These are phyloP conservation scores for Sclerotinia spermophila DNA, from an alignment of 2,329 filamentous ascomycete genomes.

Conservation along the genomic window DNA sequence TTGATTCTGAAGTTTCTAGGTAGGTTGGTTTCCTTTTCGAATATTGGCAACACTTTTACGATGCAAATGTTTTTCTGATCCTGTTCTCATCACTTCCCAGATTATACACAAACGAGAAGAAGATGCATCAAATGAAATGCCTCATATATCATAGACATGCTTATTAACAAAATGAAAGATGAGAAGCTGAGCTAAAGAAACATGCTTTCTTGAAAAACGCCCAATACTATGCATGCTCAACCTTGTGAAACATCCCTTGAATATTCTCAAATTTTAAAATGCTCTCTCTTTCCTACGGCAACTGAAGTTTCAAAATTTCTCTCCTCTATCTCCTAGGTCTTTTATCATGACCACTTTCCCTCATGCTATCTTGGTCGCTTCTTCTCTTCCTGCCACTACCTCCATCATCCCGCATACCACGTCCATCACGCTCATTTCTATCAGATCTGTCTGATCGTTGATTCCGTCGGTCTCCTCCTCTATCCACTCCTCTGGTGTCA, in stretches of 20 bases:
- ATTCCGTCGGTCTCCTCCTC: slow-evolving; percentile 26
- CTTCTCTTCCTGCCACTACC: slow-evolving; percentile 34
- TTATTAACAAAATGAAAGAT: not conserved
- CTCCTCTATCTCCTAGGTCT: slow-evolving; percentile 29
- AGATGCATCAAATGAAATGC: not conserved
- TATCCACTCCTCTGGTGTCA: slow-evolving; percentile 24
- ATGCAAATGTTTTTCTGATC: not conserved
- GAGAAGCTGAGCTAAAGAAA: not conserved
- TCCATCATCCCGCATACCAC: slow-evolving; percentile 27
- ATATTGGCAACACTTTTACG: no score
- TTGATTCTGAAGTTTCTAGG: no score
- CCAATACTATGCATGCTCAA: slow-evolving; percentile 13
- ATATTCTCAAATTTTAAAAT: slow-evolving; percentile 13
- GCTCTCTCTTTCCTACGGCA: not conserved
- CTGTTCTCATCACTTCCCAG: not conserved
- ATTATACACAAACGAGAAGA: not conserved
- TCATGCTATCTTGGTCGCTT: slow-evolving; percentile 31
- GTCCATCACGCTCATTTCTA: slow-evolving; percentile 30
- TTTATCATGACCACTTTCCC: slow-evolving; percentile 37
- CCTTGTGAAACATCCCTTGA: not conserved
- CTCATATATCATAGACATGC: not conserved
- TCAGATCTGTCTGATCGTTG: slow-evolving; percentile 19
- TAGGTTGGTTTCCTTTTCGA: no score
- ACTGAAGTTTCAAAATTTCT: slow-evolving; percentile 2
- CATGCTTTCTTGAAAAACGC: not conserved